Percentiles rank a stretch among this genome's conserved stretches.
Conservation (phyloP, 2,329 filamentous ascomycete species). For the Penicillium sp. region DNA sequence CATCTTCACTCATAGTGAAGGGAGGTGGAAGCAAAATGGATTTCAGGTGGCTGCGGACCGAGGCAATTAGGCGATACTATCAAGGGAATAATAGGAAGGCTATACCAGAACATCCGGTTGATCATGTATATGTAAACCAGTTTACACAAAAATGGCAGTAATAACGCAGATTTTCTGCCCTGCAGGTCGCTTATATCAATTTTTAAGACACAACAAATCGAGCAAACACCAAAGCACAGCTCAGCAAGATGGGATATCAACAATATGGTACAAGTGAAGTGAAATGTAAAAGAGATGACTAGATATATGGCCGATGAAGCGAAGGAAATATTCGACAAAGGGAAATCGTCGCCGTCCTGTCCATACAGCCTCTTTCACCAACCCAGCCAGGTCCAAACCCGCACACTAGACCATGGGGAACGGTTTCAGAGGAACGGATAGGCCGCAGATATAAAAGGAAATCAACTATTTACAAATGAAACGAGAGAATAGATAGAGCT, state of each 20-base stretch:
- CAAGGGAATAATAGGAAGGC: too few relatives aligned
- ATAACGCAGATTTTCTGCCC: background rate
- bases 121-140: background rate
- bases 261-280: conserved; percentile 11
- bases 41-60: too few relatives aligned
- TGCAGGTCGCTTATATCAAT: background rate
- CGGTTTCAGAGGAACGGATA: background rate
- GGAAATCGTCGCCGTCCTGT: conserved; percentile 1
- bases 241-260: background rate
- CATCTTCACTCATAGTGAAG: too few relatives aligned
- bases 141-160: background rate
- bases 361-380: background rate
- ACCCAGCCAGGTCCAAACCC: background rate
- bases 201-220: background rate
- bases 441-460: background rate
- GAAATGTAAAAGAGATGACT: conserved; percentile 6
- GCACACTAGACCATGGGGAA: background rate
- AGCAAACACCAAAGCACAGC: background rate
- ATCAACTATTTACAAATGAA: conserved; percentile 10
- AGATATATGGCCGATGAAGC: background rate
- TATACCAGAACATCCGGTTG: background rate
- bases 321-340: conserved; percentile 5
- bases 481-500: conserved; percentile 7
- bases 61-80: too few relatives aligned
- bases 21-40: too few relatives aligned